phyloP scores from a whole-genome alignment of 768 basidiomycete genomes.

The Candolleomyces aberdarensis region DNA sequence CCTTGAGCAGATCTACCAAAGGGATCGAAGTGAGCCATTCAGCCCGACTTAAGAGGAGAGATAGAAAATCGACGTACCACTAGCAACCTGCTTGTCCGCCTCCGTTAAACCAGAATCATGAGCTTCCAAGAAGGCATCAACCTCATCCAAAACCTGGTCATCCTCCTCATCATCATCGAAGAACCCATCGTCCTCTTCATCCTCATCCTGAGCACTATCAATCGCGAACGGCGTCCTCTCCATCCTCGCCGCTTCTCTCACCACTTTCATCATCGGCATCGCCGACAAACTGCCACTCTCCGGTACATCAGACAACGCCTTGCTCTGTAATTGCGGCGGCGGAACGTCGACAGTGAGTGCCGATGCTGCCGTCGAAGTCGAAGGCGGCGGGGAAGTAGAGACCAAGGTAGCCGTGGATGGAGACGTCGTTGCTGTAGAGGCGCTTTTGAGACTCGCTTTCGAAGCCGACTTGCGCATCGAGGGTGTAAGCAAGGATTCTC shows the following conservation, averaged over 20 bases:
- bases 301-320: conserved; percentile 28
- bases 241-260: conserved; percentile 82
- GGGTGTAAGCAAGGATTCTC: conserved; percentile 81
- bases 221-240: conserved; percentile 96
- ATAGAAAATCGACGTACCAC: conserved; percentile 45
- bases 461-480: conserved; percentile 59
- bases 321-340: conserved; percentile 21
- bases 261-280: conserved; percentile 68
- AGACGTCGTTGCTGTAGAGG: conserved; percentile 5
- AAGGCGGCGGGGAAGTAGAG: conserved; percentile 19
- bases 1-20: conserved; percentile 23
- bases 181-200: conserved; percentile 65
- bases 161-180: conserved; percentile 57
- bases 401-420: conserved; percentile 2
- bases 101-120: conserved; percentile 85
- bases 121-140: conserved; percentile 62
- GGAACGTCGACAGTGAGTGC: conserved; percentile 49
- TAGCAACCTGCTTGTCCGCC: conserved; percentile 73
- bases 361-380: conserved; percentile 31
- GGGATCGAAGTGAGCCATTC: background rate
- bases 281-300: conserved; percentile 47
- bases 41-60: background rate
- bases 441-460: conserved; percentile 42
- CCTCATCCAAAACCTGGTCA: conserved; percentile 84
- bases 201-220: conserved; percentile 87